These are phyloP conservation scores for Cyclostephanos tholiformis DNA, from an alignment of 108 stramenopile species.

Conservation along the genomic window DNA sequence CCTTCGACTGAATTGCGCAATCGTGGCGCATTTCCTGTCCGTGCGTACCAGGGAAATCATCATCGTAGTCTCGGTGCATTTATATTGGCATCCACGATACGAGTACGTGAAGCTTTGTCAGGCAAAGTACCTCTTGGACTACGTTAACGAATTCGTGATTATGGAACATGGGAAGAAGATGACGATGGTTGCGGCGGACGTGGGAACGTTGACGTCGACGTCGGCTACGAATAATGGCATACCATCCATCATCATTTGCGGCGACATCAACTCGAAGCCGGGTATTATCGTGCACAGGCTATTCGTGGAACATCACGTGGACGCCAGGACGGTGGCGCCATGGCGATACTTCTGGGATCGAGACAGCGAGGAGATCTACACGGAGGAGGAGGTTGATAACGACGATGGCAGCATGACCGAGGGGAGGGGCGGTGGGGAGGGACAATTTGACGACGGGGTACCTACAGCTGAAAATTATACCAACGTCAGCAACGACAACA, in stretches of 20 bases:
- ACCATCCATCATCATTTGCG: slow-evolving; percentile 62
- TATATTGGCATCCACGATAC: slow-evolving; percentile 87
- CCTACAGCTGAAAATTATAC: too few species aligned
- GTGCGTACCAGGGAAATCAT: slow-evolving; percentile 29
- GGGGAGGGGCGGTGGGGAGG: too few species aligned
- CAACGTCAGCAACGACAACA: too few species aligned
- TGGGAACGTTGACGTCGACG: neutral
- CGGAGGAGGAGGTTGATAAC: slow-evolving; percentile 14
- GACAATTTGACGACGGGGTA: too few species aligned
- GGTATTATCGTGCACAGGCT: slow-evolving; percentile 67
- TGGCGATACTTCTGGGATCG: slow-evolving; percentile 60
- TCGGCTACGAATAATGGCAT: neutral
- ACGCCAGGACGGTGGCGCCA: slow-evolving; percentile 75
- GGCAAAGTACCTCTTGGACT: slow-evolving; percentile 68
- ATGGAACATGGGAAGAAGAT: too few species aligned
- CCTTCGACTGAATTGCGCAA: slow-evolving; percentile 71
- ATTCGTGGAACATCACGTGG: slow-evolving; percentile 59
- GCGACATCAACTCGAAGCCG: slow-evolving; percentile 84
- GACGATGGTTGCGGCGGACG: neutral
- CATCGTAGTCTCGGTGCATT: slow-evolving; percentile 69
- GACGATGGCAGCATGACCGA: neutral
- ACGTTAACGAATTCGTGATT: slow-evolving; percentile 43
- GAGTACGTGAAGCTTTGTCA: slow-evolving; percentile 81
- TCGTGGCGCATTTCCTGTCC: slow-evolving; percentile 57
- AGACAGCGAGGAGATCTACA: slow-evolving; percentile 32